A percentile compares a stretch with the other conserved stretches of the same genome.
These are phyloP conservation scores for Balansia obtecta DNA, from an alignment of 2,329 filamentous ascomycete genomes.

Conservation along the genomic window DNA sequence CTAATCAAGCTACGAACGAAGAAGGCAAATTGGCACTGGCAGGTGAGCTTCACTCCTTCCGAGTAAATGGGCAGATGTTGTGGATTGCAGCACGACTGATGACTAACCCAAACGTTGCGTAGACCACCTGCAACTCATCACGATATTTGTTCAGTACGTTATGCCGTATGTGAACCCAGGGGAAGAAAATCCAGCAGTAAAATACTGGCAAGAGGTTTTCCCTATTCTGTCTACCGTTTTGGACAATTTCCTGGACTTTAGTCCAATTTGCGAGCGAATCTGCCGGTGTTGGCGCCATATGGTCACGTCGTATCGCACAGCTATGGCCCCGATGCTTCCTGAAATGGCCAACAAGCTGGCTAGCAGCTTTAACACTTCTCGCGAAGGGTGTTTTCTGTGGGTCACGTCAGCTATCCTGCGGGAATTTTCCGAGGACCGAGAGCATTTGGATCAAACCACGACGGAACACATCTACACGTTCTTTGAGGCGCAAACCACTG, in stretches of 20 bases:
- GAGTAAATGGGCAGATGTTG: no score
- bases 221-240: constrained; percentile 76
- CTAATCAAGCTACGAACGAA: constrained; percentile 73
- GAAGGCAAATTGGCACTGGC: constrained; percentile 77
- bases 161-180: constrained; percentile 61
- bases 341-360: constrained; percentile 82
- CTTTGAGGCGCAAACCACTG: constrained; percentile 85
- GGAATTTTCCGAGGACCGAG: constrained; percentile 85
- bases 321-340: constrained; percentile 74
- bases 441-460: constrained; percentile 70
- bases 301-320: constrained; percentile 88
- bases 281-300: constrained; percentile 95
- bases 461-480: constrained; percentile 85
- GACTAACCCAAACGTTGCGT: neutral
- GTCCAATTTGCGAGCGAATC: constrained; percentile 83
- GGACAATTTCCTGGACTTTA: constrained; percentile 74
- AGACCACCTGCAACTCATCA: constrained; percentile 88
- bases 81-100: no score
- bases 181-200: constrained; percentile 78
- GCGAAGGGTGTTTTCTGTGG: constrained; percentile 97
- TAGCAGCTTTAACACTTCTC: constrained; percentile 69
- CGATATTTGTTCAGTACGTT: constrained; percentile 70
- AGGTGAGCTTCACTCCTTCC: constrained; percentile 35
- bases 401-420: constrained; percentile 88
- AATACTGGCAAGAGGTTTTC: constrained; percentile 92